phyloP scores from a whole-genome alignment of 176 grass and related monocot genomes.

The Thalia dealbata region DNA sequence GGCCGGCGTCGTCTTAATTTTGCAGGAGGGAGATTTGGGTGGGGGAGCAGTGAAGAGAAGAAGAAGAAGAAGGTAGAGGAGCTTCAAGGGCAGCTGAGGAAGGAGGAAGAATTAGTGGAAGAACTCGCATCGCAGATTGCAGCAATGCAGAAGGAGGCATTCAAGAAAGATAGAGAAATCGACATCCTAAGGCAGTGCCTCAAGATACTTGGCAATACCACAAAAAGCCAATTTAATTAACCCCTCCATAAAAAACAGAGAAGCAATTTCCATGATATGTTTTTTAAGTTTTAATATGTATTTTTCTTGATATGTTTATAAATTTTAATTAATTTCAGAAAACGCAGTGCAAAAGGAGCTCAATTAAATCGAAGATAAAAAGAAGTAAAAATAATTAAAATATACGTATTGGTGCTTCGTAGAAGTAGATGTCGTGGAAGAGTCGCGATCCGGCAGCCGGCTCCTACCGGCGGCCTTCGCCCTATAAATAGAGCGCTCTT shows the following conservation, averaged over 20 bases:
- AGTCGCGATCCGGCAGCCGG: background rate
- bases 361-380: too few relatives aligned
- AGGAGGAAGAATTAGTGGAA: background rate
- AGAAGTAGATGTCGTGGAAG: background rate
- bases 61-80: conserved; percentile 3
- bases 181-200: conserved; percentile 18
- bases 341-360: too few relatives aligned
- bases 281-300: too few relatives aligned
- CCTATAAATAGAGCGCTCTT: background rate
- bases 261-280: too few relatives aligned
- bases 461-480: background rate
- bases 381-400: too few relatives aligned
- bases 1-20: background rate
- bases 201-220: conserved; percentile 6
- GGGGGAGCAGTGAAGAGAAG: conserved; percentile 1
- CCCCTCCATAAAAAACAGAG: too few relatives aligned
- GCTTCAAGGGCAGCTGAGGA: background rate
- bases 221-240: background rate
- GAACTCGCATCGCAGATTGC: background rate
- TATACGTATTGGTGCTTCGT: background rate
- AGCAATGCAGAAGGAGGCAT: conserved; percentile 3
- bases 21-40: conserved; percentile 14
- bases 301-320: too few relatives aligned
- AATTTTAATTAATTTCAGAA: too few relatives aligned
- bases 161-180: conserved; percentile 11